Base-by-base conservation (phyloP, 805 yeast genomes). In the Grigorovia jiainica region DNA sequence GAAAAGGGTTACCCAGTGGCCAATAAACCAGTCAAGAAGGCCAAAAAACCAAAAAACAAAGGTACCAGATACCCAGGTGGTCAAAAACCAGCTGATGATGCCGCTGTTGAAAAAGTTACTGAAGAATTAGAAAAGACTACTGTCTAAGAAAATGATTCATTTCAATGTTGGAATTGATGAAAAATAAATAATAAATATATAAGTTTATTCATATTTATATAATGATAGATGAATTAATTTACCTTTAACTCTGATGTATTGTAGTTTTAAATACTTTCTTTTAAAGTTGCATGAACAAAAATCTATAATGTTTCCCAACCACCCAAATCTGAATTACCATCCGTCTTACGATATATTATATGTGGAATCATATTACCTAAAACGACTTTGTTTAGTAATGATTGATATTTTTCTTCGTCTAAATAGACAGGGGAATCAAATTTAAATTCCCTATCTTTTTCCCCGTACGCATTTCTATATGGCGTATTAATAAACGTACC, bases 51-150 rank as follows among this genome's bases (percentile, higher is more conserved):
- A 58, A 87, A 87, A 71, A 78, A 85, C 60, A 86, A 87, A 66
- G 97, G 97, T 47, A 59, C 87, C n/a, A 76, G 76, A 65, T 86
- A 83, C 73, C 96, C 96, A 34, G 95, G 94, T 52, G 72, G 68
- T 34, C 38, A 35, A 35, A 17, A 25, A 4, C 33, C 33, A 27
- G 56, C 69, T 52, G 57, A 72, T 37, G 47, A 44, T 21, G 6
- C 31, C n/a, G 24, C 27, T 27, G 43, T 41, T n/a, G 43, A 27
- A n/a, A 35, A 57, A 47, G 46, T 51, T 20, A 45, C 58, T 23
- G 55, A 62, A 42, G 48, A 54, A 36, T 40, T 62, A 21, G 54
- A 59, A 37, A 47, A 55, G 34, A 38, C 57, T 18, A 44, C 42
- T n/a, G 25, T 40, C 13, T 40, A 19, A 34, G 18, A 27, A 27